Evolutionary conservation across 768 basidiomycete genomes (phyloP), one percentile per base, ranked within the genome.

Genomic region (Termitomyces bulborhizus): DNA sequence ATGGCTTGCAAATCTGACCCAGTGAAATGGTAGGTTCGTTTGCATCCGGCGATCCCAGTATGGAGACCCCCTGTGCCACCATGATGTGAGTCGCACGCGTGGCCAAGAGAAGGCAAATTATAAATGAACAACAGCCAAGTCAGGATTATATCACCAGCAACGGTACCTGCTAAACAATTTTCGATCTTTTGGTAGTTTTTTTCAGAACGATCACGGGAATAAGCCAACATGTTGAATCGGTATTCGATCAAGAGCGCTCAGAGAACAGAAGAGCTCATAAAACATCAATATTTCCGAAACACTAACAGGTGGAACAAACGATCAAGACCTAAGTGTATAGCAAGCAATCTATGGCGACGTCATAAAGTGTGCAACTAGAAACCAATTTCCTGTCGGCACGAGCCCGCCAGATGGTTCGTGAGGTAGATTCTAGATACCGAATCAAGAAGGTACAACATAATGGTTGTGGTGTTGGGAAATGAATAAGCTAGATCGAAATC

Each of bases 401-500:
- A 21, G 24, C 34, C 9, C 26, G 3, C 24, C 5, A 6, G 26
- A 9, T 27, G 24, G 15, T 49, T 27, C 5, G 37, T 12, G 26
- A 49, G 16, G 6, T n/a, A 37, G 6, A 37, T 37, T 48, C 36
- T 27, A 49, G 13, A 26, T 37, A 11, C 24, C 15, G 26, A 27
- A 26, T 44, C 26, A 3, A 37, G n/a, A n/a, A n/a, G n/a, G n/a
- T n/a, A 24, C 15, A 37, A n/a, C 15, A 9, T 9, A 34, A 1
- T 11, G 12, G 7, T 36, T 15, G 31, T 39, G 26, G 9, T 24
- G 32, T 47, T 34, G 21, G 12, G n/a, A 34, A 34, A 24, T 21
- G 13, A 6, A 37, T 8, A 16, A 31, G 27, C n/a, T 54, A 54
- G 21, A 54, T 44, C n/a, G 44, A 36, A 39, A 63, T 61, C 51